Base-by-base conservation (phyloP, 2,329 filamentous ascomycete genomes). In the Lachnellula willkommii region DNA sequence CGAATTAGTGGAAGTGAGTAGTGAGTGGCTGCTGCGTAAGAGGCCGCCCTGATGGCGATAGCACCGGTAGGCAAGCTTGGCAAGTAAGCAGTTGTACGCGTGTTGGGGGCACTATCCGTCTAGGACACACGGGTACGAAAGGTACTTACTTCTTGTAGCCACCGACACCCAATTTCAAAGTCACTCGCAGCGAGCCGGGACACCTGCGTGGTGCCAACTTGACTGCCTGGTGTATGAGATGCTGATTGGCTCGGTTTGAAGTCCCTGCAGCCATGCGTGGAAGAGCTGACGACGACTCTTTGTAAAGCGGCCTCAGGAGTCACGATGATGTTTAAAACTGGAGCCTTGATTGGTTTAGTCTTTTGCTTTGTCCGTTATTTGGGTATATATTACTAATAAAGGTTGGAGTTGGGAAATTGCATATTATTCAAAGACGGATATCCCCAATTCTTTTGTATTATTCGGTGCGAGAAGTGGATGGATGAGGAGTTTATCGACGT, bases 221-320 rank as follows among this genome's bases (percentile, higher is more conserved):
- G 32, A 37, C 26, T 39, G 26, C 47, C 35, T 40, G 36, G 20
- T 12, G 20, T 22, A 24, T 35, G 39, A 22, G 39, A 17, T 40
- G 37, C 37, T 40, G 37, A 40, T 40, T 40, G 37, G 37, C 37
- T 17, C 37, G 37, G 15, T 40, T 50, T 24, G 37, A 17, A 43
- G 43, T 22, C 42, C 36, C 15, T 37, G 49, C 47, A n/a, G 11
- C 3, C 8, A 12, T 47, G 52, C 52, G 52, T 54, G 52, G 52
- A 47, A 53, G 50, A 47, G 52, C 46, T 49, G 52, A 49, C 52
- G 52, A 49, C 51, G 51, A 52, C 51, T 53, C 32, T 42, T 5
- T 14, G 11, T 5, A 17, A 12, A 5, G 46, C 36, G 20, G 46
- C 52, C 52, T 50, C 22, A 50, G 52, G 48, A 28, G n/a, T 35